Base-by-base conservation (phyloP, 768 basidiomycete genomes). In the Lentinus tigrinus region DNA sequence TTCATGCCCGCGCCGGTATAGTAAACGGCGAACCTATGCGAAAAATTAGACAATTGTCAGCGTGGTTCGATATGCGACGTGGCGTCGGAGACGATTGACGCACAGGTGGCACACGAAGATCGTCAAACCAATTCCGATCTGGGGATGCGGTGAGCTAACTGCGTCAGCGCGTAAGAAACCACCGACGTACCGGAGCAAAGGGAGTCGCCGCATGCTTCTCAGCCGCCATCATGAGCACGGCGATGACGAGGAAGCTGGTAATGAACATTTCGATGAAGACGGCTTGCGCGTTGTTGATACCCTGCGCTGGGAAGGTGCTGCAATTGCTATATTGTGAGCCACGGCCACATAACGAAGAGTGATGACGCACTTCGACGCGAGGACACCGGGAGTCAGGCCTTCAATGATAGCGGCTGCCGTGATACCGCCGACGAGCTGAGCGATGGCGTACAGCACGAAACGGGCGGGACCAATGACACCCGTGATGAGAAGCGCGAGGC, bases 231-330 rank as follows among this genome's bases (percentile, higher is more conserved):
- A 89, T 88, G 60, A 88, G 79, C n/a, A 88, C 84, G 6, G 87
- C 75, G 14, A 87, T 69, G 42, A 83, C 80, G 39, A 88, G 75
- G 16, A 77, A 75, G 13, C 81, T 75, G 14, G 86, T 88, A 62
- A 83, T 79, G 70, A 88, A 88, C 80, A 87, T 84, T 68, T 89
- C 87, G 58, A 88, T 86, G 69, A 88, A 88, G 17, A 87, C 78
- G 11, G 76, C 85, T 68, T 88, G 84, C 0, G 82, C 77, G 3
- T 69, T 58, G 70, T 78, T 87, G 57, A 81, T 70, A 4, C 77
- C 79, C 19, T 70, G 65, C 9, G 74, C 73, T 34, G 84, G 73
- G 62, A 70, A 69, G 9, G 82, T 84, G 62, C 85, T 87, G 57
- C 13, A 58, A 51, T 51, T 6, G 4, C n/a, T 26, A 13, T 13